phyloP scores from a whole-genome alignment of 2,329 filamentous ascomycete genomes.

The Colletotrichum sublineola region DNA sequence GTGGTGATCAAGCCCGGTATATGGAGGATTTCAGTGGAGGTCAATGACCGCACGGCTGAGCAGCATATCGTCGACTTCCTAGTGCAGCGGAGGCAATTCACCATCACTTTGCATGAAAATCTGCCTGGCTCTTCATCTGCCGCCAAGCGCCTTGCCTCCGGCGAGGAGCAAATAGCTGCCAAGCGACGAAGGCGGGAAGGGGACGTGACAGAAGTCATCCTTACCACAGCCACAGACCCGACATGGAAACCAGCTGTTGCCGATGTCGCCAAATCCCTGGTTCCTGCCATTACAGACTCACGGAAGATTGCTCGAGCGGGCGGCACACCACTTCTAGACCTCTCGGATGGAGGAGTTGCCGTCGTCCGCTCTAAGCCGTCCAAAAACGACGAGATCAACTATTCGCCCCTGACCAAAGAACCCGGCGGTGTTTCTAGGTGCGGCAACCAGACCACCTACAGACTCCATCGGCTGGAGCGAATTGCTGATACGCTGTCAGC shows the following conservation, averaged over 20 bases:
- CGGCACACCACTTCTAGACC: constrained; percentile 8
- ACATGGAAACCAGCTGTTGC: constrained; percentile 5
- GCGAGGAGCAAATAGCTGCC: background rate
- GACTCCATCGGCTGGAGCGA: constrained; percentile 1
- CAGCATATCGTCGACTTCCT: constrained; percentile 16
- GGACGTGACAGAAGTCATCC: background rate
- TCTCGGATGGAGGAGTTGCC: constrained; percentile 5
- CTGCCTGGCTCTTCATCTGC: background rate
- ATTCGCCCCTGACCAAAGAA: background rate
- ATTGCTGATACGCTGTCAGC: constrained; percentile 4
- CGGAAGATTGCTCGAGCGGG: background rate
- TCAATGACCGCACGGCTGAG: background rate
- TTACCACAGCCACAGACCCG: background rate
- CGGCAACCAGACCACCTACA: constrained; percentile 8
- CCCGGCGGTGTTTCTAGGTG: background rate
- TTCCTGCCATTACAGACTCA: background rate
- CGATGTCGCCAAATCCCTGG: constrained; percentile 1
- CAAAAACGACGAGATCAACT: background rate
- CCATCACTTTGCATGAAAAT: background rate
- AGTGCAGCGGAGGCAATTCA: constrained; percentile 8
- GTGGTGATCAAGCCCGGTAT: no score
- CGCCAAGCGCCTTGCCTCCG: constrained; percentile 3
- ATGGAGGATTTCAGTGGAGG: no score
- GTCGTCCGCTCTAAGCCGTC: background rate
- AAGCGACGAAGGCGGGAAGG: constrained; percentile 10